phyloP scores from a whole-genome alignment of 31 red algal genomes.

The Asparagopsis taxiformis region DNA sequence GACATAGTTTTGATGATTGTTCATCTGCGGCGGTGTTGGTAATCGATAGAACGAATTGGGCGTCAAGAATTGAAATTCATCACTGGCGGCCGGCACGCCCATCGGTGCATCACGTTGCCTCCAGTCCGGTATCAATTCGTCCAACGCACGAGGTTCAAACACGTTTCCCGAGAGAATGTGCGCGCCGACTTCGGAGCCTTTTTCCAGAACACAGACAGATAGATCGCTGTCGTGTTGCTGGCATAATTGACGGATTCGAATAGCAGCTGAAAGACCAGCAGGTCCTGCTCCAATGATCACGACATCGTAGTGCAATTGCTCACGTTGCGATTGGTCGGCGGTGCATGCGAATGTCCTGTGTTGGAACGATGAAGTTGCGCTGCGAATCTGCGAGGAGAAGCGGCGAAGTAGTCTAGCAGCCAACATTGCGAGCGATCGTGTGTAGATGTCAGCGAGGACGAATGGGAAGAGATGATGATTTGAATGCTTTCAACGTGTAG shows the following conservation, averaged over 20 bases:
- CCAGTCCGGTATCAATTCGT: conserved; percentile 94
- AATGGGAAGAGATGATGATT: no score
- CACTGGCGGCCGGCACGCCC: conserved; percentile 44
- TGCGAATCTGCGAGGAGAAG: no score
- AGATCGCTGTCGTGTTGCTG: conserved; percentile 54
- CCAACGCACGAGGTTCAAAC: conserved; percentile 91
- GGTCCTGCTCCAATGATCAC: conserved; percentile 96
- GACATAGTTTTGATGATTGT: conserved; percentile 88
- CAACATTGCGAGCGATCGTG: no score
- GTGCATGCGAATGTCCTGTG: neutral
- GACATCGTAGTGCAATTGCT: conserved; percentile 86
- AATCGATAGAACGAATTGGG: conserved; percentile 32
- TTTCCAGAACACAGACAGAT: conserved; percentile 94
- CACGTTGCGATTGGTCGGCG: conserved; percentile 15
- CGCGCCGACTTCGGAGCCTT: conserved; percentile 95
- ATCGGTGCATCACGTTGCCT: conserved; percentile 67
- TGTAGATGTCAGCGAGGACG: no score
- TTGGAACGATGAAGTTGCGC: neutral
- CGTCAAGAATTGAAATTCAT: conserved; percentile 79
- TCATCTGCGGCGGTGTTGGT: conserved; percentile 91
- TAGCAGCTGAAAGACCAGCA: conserved; percentile 94
- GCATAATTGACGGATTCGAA: conserved; percentile 74
- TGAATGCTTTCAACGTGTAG: no score
- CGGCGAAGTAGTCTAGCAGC: no score
- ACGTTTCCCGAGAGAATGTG: conserved; percentile 97